A percentile compares a stretch with the other conserved stretches of the same genome.
Evolutionary conservation across 2,329 filamentous ascomycete species (phyloP).

Genomic region (Aureobasidium sp.): DNA sequence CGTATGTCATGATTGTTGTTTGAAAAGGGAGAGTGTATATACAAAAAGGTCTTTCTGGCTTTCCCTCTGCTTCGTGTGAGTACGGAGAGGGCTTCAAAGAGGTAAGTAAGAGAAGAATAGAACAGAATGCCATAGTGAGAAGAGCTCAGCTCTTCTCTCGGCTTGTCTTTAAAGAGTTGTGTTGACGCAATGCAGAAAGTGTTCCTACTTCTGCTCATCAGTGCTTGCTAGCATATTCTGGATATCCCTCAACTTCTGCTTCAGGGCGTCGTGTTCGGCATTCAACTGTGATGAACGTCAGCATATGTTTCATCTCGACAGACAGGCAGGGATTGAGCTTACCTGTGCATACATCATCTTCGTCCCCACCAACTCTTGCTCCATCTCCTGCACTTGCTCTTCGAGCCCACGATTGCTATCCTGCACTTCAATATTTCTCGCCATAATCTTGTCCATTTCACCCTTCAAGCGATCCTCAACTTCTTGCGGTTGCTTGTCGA

Average conservation of each 20-base stretch:
- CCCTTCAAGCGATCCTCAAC: constrained; percentile 73
- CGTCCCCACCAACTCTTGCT: constrained; percentile 82
- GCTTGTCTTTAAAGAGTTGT: too few relatives aligned
- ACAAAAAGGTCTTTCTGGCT: too few relatives aligned
- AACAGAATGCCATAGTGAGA: too few relatives aligned
- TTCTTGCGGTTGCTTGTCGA: constrained; percentile 83
- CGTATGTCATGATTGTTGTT: too few relatives aligned
- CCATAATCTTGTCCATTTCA: constrained; percentile 88
- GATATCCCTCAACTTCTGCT: constrained; percentile 43
- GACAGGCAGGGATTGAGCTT: constrained; percentile 35
- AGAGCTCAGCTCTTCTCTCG: too few relatives aligned
- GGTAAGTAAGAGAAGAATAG: too few relatives aligned
- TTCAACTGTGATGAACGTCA: constrained; percentile 33
- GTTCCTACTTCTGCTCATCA: not conserved
- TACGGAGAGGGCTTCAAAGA: too few relatives aligned
- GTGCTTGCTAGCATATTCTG: constrained; percentile 34
- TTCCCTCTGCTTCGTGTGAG: too few relatives aligned
- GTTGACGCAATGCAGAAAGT: too few relatives aligned
- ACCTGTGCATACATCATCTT: constrained; percentile 97
- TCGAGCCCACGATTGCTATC: constrained; percentile 85
- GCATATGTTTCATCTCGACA: not conserved
- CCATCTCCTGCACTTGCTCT: constrained; percentile 84
- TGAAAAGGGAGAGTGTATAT: too few relatives aligned
- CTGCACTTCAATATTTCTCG: constrained; percentile 85
- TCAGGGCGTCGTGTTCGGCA: constrained; percentile 41